Percentiles rank a stretch among this genome's conserved stretches.
These are phyloP conservation scores for Saccharomycopsis hybrid DNA, from an alignment of 1,139 yeast species.

Conservation along the genomic window DNA sequence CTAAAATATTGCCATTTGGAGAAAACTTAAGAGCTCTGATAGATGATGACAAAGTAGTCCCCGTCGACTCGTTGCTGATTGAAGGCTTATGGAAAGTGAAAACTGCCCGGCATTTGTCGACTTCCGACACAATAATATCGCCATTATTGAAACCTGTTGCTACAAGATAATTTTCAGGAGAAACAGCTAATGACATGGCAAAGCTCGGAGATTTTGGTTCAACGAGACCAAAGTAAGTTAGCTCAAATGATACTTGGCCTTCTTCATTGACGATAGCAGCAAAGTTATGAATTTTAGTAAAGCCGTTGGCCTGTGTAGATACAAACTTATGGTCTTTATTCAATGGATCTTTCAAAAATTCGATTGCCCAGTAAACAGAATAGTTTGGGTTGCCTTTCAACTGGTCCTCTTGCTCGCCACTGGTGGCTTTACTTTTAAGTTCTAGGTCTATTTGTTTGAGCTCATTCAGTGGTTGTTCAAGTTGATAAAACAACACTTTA, in stretches of 20 bases:
- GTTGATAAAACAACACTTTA: conserved; percentile 37
- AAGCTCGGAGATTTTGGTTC: conserved; percentile 37
- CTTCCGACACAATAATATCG: conserved; percentile 62
- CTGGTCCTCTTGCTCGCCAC: neutral
- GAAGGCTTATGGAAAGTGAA: conserved; percentile 61
- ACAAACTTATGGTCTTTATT: conserved; percentile 45
- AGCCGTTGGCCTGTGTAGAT: conserved; percentile 51
- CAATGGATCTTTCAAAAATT: conserved; percentile 46
- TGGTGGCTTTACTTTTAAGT: neutral
- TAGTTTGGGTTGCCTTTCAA: conserved; percentile 22
- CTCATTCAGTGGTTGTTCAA: conserved; percentile 18
- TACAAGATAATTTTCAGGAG: conserved; percentile 40
- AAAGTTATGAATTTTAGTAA: conserved; percentile 44
- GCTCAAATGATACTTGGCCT: conserved; percentile 26
- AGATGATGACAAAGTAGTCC: conserved; percentile 24
- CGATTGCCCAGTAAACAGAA: conserved; percentile 32
- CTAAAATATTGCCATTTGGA: conserved; percentile 67
- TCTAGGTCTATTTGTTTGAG: neutral
- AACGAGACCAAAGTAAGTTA: conserved; percentile 31
- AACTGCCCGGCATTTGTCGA: conserved; percentile 56
- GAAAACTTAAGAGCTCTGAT: conserved; percentile 63
- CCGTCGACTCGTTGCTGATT: conserved; percentile 25
- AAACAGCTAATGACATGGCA: conserved; percentile 54
- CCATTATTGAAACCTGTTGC: conserved; percentile 88
- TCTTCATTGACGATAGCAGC: conserved; percentile 25